phyloP scores from a whole-genome alignment of 2,329 filamentous ascomycete species.

The Plenodomus tracheiphilus region DNA sequence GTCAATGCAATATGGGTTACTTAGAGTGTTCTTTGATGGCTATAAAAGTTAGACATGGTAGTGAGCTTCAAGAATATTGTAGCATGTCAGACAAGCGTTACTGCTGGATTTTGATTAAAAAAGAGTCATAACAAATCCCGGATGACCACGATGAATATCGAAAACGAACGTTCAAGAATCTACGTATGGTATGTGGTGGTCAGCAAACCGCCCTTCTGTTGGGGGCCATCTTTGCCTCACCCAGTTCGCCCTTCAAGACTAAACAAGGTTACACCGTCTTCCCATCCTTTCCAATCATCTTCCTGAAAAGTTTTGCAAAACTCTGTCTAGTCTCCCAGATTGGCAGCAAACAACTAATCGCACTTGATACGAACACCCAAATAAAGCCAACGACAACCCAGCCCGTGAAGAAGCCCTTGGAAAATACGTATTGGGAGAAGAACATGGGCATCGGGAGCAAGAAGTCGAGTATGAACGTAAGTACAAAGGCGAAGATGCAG shows the following conservation, averaged over 20 bases:
- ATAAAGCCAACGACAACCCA: constrained; percentile 49
- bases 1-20: no score
- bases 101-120: no score
- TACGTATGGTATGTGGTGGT: background rate
- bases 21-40: no score
- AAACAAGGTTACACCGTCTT: background rate
- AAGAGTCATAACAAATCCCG: no score
- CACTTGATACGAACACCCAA: constrained; percentile 48
- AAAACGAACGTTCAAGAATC: background rate
- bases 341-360: constrained; percentile 48
- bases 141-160: no score
- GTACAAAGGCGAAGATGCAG: constrained; percentile 40
- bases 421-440: constrained; percentile 48
- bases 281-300: constrained; percentile 11
- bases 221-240: background rate
- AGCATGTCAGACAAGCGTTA: no score
- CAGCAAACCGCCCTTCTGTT: background rate
- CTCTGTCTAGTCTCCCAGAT: constrained; percentile 48
- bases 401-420: constrained; percentile 46
- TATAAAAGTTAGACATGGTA: no score
- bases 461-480: constrained; percentile 48
- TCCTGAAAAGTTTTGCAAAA: constrained; percentile 21
- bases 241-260: background rate
- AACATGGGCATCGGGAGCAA: constrained; percentile 49
- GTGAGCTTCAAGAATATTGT: no score